Evolutionary conservation across 2,329 filamentous ascomycete species (phyloP).

Genomic region (Emmonsiellopsis sp.): DNA sequence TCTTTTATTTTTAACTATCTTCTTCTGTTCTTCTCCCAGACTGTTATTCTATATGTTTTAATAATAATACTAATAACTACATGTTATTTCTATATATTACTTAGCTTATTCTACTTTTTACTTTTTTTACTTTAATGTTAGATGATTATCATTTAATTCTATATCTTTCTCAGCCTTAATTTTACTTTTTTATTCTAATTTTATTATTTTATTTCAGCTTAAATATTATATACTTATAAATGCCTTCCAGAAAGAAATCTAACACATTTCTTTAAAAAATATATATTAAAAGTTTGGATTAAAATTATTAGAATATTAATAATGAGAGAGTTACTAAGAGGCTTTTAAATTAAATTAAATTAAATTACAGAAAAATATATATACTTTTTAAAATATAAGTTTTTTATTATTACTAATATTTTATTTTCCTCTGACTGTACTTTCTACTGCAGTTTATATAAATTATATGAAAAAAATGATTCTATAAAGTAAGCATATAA

Average conservation of each 20-base stretch:
- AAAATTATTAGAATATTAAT: neutral
- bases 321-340: neutral
- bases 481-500: neutral
- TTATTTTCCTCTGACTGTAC: neutral
- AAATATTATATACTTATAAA: neutral
- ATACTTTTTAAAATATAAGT: neutral
- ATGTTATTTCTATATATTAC: neutral
- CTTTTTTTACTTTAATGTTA: neutral
- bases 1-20: too few relatives aligned
- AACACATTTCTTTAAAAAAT: neutral
- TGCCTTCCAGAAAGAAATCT: neutral
- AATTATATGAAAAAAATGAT: neutral
- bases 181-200: neutral
- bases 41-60: neutral
- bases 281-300: neutral
- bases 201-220: neutral
- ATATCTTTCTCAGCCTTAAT: neutral
- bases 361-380: neutral
- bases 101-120: too few relatives aligned
- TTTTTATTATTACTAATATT: neutral
- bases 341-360: neutral
- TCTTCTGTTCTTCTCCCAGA: neutral
- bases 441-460: neutral
- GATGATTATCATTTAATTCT: neutral
- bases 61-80: too few relatives aligned